Conservation (phyloP, 106 monocot species). For the Hemerocallis citrina region DNA sequence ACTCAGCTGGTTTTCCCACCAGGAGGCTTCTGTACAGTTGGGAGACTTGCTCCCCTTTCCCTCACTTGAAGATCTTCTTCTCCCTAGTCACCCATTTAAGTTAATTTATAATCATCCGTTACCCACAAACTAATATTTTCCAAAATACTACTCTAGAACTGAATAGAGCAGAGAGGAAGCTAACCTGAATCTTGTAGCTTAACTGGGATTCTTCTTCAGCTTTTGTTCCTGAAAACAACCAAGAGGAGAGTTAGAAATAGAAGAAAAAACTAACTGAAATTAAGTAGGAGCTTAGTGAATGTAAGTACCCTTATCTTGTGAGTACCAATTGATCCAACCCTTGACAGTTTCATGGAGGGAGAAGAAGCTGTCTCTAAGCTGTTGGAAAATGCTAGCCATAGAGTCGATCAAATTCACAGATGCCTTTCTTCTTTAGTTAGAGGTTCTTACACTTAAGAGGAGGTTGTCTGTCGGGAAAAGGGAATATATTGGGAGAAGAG, state of each 20-base stretch:
- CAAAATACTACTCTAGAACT: not conserved
- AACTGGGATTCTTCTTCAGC: not conserved
- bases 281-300: not conserved
- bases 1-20: not conserved
- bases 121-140: not conserved
- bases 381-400: not conserved
- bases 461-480: too few species aligned
- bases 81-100: too few species aligned
- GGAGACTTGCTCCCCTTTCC: not conserved
- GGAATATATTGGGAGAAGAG: too few species aligned
- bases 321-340: not conserved
- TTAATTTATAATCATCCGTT: not conserved
- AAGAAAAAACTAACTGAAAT: not conserved
- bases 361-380: constrained; percentile 3
- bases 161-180: not conserved
- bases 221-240: not conserved
- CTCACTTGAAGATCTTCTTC: not conserved
- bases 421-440: too few species aligned
- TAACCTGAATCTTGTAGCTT: not conserved
- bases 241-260: not conserved
- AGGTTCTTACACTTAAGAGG: too few species aligned
- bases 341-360: not conserved
- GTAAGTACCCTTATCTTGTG: not conserved
- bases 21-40: not conserved
- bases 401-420: too few species aligned